Conservation (phyloP, 1,139 yeast species). For the Barnettozyma hawaiiensis region DNA sequence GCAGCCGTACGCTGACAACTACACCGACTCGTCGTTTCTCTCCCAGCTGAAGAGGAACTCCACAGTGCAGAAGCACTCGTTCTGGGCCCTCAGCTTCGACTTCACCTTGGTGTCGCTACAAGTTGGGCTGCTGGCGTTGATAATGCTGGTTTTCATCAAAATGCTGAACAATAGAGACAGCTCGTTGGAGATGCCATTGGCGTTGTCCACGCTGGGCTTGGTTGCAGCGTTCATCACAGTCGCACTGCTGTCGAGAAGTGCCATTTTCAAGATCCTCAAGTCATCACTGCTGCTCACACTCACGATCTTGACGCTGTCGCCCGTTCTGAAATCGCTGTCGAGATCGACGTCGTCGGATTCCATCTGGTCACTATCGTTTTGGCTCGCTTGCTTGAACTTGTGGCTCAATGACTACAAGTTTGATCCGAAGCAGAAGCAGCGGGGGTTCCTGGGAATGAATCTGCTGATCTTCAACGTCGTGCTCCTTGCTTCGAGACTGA, state of each 20-base stretch:
- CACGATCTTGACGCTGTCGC: constrained; percentile 72
- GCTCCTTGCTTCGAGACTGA: constrained; percentile 79
- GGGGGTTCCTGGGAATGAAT: constrained; percentile 73
- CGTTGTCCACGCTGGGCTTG: constrained; percentile 27
- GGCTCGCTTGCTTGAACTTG: constrained; percentile 56
- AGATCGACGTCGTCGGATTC: constrained; percentile 89
- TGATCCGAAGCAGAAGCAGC: constrained; percentile 9
- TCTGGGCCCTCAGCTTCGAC: constrained; percentile 57
- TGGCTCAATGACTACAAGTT: constrained; percentile 23
- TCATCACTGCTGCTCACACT: constrained; percentile 66
- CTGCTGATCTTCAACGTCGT: constrained; percentile 81
- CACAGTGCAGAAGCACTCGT: constrained; percentile 65
- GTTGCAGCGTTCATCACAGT: constrained; percentile 35
- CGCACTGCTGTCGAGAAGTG: neutral
- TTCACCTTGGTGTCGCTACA: constrained; percentile 66
- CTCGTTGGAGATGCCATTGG: constrained; percentile 12
- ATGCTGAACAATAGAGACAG: constrained; percentile 35
- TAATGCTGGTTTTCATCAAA: constrained; percentile 57
- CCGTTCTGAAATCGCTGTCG: constrained; percentile 83
- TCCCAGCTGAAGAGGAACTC: constrained; percentile 74
- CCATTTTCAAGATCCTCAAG: constrained; percentile 33
- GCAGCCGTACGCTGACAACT: constrained; percentile 89
- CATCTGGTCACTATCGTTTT: constrained; percentile 85
- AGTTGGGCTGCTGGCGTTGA: constrained; percentile 53
- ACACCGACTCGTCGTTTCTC: constrained; percentile 74